Percentiles rank a stretch among this genome's conserved stretches.
Evolutionary conservation across 331 rosid species (phyloP).

Genomic region (Pyrus hybrid): DNA sequence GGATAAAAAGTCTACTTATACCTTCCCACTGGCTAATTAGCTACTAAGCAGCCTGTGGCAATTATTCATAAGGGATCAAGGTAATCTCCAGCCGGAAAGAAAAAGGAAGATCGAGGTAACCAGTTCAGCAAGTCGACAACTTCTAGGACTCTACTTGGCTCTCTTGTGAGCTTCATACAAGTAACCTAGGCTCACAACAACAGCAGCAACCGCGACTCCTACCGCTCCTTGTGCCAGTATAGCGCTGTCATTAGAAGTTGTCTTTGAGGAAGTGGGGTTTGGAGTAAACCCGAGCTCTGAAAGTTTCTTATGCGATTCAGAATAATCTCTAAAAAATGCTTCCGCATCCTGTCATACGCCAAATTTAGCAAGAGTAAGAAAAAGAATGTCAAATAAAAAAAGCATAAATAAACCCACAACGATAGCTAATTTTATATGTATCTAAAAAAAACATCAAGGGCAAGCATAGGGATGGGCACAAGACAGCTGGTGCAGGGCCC

Average conservation of each 20-base stretch:
- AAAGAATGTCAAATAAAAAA: background rate
- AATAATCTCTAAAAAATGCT: conserved; percentile 71
- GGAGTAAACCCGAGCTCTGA: conserved; percentile 76
- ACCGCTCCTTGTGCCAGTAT: conserved; percentile 71
- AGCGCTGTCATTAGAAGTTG: conserved; percentile 34
- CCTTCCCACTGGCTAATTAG: conserved; percentile 14
- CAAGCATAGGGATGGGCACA: background rate
- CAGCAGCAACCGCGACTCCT: conserved; percentile 76
- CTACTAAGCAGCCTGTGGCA: background rate
- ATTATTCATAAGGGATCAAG: background rate
- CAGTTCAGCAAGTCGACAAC: background rate
- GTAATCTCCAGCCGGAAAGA: no score
- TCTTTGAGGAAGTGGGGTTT: conserved; percentile 31
- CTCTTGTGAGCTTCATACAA: conserved; percentile 64
- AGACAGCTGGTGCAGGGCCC: background rate
- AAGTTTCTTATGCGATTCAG: conserved; percentile 76
- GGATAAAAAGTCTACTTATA: conserved; percentile 2
- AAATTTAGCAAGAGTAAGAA: background rate
- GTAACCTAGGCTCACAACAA: conserved; percentile 75
- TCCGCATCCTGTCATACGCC: conserved; percentile 56
- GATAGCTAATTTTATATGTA: background rate
- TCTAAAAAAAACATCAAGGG: background rate
- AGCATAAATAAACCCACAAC: background rate
- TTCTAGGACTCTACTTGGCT: conserved; percentile 30
- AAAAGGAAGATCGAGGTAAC: background rate